Evolutionary conservation across 306 rosid species (phyloP), one percentile per base, ranked within the genome.

Genomic region (Clitoria ternatea): DNA sequence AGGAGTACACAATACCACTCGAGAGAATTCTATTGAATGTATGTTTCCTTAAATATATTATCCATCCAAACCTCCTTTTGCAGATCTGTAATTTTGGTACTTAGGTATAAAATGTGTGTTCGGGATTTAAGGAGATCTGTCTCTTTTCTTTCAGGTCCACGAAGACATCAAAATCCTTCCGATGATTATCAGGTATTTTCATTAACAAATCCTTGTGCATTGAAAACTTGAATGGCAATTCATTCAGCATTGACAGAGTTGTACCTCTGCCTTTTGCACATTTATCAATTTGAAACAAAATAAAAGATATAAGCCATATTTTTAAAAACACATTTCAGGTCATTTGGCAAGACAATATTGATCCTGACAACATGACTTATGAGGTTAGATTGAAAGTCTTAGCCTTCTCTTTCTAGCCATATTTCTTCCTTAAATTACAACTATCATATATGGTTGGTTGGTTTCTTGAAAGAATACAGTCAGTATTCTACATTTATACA

Each of bases 341-440:
- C 50, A 26, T 83, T 84, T 88, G 88, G 90, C 90, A 90, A 73
- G 97, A 90, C 66, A 84, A 65, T 56, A 27, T 88, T 55, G 88
- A 88, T 79, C 96, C 90, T 33, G 97, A 91, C 74, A 80, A 72
- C 86, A 83, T 91, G 97, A 79, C 90, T 68, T 88, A 90, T 1
- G 92, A 86, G 97, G 97, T 90, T 78, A 70, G 87, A 68, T 18
- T 53, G 19, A 44, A 14, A 32, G 23, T 13, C 3, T 40, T 13
- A n/a, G 30, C 70, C 45, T 26, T 69, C 65, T 37, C 29, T 44
- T 22, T 22, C 15, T 62, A 27, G 30, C 33, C 62, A 56, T 32
- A 9, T 67, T 50, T 76, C 56, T 40, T 61, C 55, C 50, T 20
- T 62, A 50, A 36, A 19, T 13, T 49, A 18, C 29, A 54, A 57